Evolutionary conservation across 768 basidiomycete species (phyloP).

Genomic region (Plicaturopsis crispa): DNA sequence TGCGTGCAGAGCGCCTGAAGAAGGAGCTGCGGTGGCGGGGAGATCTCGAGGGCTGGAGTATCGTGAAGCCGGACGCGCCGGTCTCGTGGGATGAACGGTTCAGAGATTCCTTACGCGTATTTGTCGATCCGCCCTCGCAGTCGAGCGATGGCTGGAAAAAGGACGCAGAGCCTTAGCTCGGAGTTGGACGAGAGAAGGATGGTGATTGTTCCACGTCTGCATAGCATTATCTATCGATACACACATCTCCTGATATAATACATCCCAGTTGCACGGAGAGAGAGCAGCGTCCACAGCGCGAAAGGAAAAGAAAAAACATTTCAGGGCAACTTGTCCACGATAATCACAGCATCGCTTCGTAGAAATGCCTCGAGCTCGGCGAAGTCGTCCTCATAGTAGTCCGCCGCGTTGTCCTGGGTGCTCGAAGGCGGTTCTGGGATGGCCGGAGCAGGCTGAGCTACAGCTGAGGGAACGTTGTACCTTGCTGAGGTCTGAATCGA

Average conservation of each 20-base stretch:
- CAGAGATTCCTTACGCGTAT: constrained; percentile 50
- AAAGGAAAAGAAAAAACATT: no score
- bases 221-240: constrained; percentile 2
- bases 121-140: constrained; percentile 33
- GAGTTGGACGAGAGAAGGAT: no score
- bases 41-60: constrained; percentile 73
- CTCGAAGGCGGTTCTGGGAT: background rate
- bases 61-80: constrained; percentile 53
- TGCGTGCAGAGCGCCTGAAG: constrained; percentile 80
- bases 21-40: constrained; percentile 85
- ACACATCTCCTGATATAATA: background rate
- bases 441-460: background rate
- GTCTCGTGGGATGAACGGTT: constrained; percentile 80
- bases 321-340: constrained; percentile 11
- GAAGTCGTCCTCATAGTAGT: constrained; percentile 36
- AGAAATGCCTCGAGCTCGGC: constrained; percentile 67
- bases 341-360: constrained; percentile 54
- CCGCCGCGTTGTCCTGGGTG: constrained; percentile 7
- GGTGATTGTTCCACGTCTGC: no score
- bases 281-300: no score
- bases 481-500: no score
- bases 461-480: no score
- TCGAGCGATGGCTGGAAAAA: constrained; percentile 1
- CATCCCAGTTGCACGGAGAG: no score
- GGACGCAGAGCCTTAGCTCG: no score